A percentile compares a stretch with the other conserved stretches of the same genome.
Conservation (phyloP, 2,329 filamentous ascomycete species). For the Aureobasidium sp. region DNA sequence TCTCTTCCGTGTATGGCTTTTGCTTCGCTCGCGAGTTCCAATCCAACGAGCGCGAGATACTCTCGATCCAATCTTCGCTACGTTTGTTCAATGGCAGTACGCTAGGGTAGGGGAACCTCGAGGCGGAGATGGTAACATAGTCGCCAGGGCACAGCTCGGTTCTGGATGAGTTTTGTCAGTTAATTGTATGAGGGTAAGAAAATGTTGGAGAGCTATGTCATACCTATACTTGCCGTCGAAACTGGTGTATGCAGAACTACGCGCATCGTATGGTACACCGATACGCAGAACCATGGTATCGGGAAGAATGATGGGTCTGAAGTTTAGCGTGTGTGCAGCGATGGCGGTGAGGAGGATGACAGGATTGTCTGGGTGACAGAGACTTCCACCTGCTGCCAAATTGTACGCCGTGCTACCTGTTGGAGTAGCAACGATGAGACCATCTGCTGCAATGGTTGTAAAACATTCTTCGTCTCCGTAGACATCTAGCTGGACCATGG, state of each 20-base stretch:
- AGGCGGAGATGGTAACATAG: constrained; percentile 77
- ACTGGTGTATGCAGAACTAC: constrained; percentile 90
- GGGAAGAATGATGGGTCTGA: constrained; percentile 91
- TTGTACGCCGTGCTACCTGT: constrained; percentile 96
- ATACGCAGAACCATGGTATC: constrained; percentile 91
- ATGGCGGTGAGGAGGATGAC: constrained; percentile 93
- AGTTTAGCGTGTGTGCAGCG: constrained; percentile 88
- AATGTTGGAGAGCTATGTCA: not conserved
- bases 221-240: constrained; percentile 86
- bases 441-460: constrained; percentile 86
- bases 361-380: constrained; percentile 93
- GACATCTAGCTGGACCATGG: constrained; percentile 85
- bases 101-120: constrained; percentile 69
- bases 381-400: constrained; percentile 84
- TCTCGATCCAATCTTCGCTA: constrained; percentile 78
- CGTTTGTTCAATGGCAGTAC: constrained; percentile 47
- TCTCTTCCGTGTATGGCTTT: constrained; percentile 44
- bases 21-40: constrained; percentile 77
- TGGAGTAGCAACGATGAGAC: constrained; percentile 86
- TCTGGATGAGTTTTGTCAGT: constrained; percentile 14
- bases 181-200: not conserved
- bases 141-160: constrained; percentile 65
- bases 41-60: constrained; percentile 67
- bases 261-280: constrained; percentile 88
- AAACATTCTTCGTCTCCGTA: constrained; percentile 95